Base-by-base conservation (phyloP, 345 rosid species). In the Luvunga scandens region DNA sequence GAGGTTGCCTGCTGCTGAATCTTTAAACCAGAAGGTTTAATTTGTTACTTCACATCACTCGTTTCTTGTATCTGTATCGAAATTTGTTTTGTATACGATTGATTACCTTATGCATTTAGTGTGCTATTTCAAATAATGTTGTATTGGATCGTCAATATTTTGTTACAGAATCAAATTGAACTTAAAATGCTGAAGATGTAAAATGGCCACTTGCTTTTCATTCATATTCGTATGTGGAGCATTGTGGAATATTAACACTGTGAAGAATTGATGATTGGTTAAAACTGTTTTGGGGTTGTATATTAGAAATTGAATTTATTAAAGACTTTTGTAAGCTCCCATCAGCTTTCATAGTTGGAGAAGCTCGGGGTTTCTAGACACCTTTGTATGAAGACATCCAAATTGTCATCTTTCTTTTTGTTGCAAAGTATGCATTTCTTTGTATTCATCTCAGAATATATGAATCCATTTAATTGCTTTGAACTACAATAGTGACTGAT, bases 1-100 rank as follows among this genome's bases (percentile, higher is more conserved):
- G 84, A 92, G 99, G 59, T 70, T 84, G 70, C 87, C 97, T 38
- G 68, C 75, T 77, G 80, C 84, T 69, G 88, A 87, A 50, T 77
- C 86, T 80, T 78, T 80, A 27, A 31, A 83, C 73, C 72, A 86
- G 25, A 81, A 92, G 98, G 98, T 92, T 34, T 63, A 31, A 13
- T 48, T 66, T 63, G 33, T 55, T 48, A 38, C 31, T 50, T 36
- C 28, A 25, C 24, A 12, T 1, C 22, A 10, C 31, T 25, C 5
- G 50, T 30, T 59, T 75, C 13, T 68, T 55, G 18, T 83, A 12
- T n/a, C 34, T 76, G 53, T 73, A n/a, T 9, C 9, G 38, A 31
- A 4, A 61, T 33, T 70, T 28, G 24, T 42, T 61, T 36, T 19
- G 14, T 71, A 14, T 25, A 71, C 18, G 24, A 36, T 14, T 36